Percentiles rank a stretch among this genome's conserved stretches.
phyloP scores from a whole-genome alignment of 225 moss, liverwort and hornwort genomes.

The Ulota crispa region DNA sequence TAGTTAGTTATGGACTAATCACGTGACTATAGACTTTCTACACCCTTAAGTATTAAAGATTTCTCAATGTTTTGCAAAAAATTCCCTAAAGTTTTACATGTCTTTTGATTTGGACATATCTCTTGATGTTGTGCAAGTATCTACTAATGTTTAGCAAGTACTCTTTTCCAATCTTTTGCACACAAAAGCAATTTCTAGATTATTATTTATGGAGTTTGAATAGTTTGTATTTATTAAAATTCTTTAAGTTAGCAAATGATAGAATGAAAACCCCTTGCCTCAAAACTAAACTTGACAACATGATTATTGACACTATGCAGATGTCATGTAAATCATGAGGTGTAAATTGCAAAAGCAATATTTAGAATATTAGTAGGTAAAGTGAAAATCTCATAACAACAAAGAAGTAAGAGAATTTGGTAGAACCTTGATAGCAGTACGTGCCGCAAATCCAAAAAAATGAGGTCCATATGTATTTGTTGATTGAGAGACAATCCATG shows the following conservation, averaged over 20 bases:
- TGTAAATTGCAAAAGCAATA: not conserved
- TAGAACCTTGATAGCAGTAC: conserved; percentile 22
- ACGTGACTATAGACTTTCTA: too few relatives aligned
- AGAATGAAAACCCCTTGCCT: not conserved
- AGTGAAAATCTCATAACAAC: fast-evolving
- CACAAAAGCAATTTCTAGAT: too few relatives aligned
- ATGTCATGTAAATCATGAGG: not conserved
- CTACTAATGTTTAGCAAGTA: too few relatives aligned
- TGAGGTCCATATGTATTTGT: not conserved
- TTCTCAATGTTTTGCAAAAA: too few relatives aligned
- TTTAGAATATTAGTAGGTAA: not conserved
- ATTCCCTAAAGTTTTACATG: too few relatives aligned
- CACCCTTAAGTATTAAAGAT: too few relatives aligned
- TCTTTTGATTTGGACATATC: too few relatives aligned
- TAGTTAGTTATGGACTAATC: too few relatives aligned
- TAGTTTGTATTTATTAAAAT: too few relatives aligned
- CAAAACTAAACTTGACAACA: not conserved
- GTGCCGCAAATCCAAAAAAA: conserved; percentile 19
- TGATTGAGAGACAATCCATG: conserved; percentile 37
- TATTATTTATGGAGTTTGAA: too few relatives aligned
- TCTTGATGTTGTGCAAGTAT: too few relatives aligned
- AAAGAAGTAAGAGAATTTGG: not conserved
- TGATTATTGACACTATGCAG: not conserved
- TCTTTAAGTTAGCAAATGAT: not conserved
- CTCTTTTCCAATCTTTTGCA: too few relatives aligned